Evolutionary conservation across 768 basidiomycete species (phyloP).

Genomic region (Amanita molliuscula): DNA sequence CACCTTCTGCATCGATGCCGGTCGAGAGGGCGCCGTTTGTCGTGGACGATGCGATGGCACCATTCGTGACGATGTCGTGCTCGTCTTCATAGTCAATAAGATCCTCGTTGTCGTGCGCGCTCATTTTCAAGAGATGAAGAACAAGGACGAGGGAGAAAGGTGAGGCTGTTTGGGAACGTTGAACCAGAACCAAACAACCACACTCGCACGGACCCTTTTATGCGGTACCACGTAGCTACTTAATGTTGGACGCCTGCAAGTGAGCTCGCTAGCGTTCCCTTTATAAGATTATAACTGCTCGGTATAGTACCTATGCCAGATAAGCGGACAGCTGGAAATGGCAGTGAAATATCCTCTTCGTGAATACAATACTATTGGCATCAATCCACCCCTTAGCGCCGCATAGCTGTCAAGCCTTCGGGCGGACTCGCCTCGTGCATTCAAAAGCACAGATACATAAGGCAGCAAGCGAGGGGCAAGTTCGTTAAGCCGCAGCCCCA

Average conservation of each 20-base stretch:
- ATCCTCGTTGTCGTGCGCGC: constrained; percentile 80
- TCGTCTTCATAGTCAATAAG: constrained; percentile 94
- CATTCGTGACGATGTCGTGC: constrained; percentile 64
- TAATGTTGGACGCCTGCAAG: background rate
- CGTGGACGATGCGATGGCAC: constrained; percentile 32
- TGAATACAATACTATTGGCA: background rate
- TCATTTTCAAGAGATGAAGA: constrained; percentile 37
- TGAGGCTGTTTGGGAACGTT: constrained; percentile 16
- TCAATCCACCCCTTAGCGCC: background rate
- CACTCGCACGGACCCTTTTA: constrained; percentile 26
- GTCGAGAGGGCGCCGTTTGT: constrained; percentile 39
- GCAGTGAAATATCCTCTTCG: background rate
- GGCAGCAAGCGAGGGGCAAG: background rate
- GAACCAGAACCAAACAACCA: constrained; percentile 21
- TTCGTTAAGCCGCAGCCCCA: background rate
- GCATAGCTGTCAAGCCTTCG: no score
- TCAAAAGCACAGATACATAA: background rate
- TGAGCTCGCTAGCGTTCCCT: background rate
- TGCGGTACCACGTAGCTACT: background rate
- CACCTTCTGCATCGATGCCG: constrained; percentile 44
- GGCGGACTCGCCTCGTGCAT: background rate
- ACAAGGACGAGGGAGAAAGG: constrained; percentile 11
- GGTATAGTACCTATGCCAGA: no score
- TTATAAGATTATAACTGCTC: background rate
- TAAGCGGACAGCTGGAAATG: background rate